A percentile compares a stretch with the other conserved stretches of the same genome.
Conservation (phyloP, 495 filamentous ascomycete species). For the Friedmanniomyces simplex region DNA sequence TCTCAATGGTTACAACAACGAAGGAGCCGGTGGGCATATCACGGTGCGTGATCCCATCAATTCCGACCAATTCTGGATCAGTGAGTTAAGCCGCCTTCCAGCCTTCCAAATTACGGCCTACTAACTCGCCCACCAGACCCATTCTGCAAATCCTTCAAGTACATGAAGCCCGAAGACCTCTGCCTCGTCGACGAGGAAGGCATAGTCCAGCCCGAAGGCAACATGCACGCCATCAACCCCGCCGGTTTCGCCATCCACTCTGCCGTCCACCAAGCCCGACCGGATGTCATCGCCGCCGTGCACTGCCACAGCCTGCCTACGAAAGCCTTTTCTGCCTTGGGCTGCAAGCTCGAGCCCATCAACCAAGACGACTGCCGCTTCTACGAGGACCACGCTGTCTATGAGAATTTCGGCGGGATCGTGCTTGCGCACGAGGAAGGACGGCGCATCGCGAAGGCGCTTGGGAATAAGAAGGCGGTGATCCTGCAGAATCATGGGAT, state of each 20-base stretch:
- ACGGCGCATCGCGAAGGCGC: conserved; percentile 47
- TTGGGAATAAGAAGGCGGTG: conserved; percentile 58
- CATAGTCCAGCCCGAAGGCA: conserved; percentile 56
- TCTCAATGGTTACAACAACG: conserved; percentile 17
- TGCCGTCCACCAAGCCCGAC: conserved; percentile 53
- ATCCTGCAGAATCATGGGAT: conserved; percentile 62
- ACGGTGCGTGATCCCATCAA: conserved; percentile 23
- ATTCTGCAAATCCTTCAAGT: conserved; percentile 59
- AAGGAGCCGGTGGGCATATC: conserved; percentile 24
- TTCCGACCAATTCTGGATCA: conserved; percentile 48
- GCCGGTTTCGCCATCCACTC: conserved; percentile 40
- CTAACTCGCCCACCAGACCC: conserved; percentile 40
- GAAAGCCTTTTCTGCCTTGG: conserved; percentile 54
- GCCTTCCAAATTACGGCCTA: background rate
- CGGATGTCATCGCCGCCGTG: conserved; percentile 60
- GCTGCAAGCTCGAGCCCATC: conserved; percentile 57
- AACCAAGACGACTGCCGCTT: conserved; percentile 36
- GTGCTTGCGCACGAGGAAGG: conserved; percentile 64
- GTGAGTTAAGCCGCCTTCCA: background rate
- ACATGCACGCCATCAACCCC: conserved; percentile 50
- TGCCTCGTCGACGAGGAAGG: conserved; percentile 57
- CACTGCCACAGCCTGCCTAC: conserved; percentile 65
- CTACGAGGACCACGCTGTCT: conserved; percentile 47
- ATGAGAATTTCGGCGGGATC: conserved; percentile 57
- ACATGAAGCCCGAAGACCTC: conserved; percentile 59